Conservation (phyloP, 129 eudicot genomes). For the Ambrosia artemisiifolia region DNA sequence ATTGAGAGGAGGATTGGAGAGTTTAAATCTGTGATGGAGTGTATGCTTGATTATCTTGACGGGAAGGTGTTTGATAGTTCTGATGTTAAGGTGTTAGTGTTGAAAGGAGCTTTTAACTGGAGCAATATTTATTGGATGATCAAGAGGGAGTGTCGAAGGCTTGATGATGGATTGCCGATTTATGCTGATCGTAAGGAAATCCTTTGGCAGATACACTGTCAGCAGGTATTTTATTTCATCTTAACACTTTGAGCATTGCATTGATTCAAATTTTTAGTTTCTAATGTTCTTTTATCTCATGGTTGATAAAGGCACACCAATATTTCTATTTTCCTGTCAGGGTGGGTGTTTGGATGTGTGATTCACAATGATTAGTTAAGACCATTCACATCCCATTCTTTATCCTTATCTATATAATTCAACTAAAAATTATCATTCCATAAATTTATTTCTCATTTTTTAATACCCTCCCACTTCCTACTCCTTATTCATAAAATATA, state of each 20-base stretch:
- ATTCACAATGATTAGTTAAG: not conserved
- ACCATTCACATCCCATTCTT: too few relatives aligned
- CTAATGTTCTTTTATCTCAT: not conserved
- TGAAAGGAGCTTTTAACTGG: conserved; percentile 54
- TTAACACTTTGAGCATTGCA: not conserved
- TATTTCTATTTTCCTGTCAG: too few relatives aligned
- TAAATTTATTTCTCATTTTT: too few relatives aligned
- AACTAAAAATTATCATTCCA: too few relatives aligned
- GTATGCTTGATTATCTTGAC: conserved; percentile 47
- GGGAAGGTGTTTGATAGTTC: conserved; percentile 25
- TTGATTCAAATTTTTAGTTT: not conserved
- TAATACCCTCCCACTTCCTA: too few relatives aligned
- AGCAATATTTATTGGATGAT: conserved; percentile 43
- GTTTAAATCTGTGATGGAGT: conserved; percentile 50
- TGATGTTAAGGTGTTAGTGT: conserved; percentile 26
- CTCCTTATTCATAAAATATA: too few relatives aligned
- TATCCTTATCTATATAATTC: too few relatives aligned
- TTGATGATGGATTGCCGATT: conserved; percentile 76
- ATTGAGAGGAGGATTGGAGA: conserved; percentile 46
- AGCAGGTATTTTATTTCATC: too few relatives aligned
- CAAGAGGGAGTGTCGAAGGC: conserved; percentile 72
- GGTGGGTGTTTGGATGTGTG: not conserved
- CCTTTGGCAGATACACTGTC: conserved; percentile 13
- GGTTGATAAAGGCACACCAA: not conserved
- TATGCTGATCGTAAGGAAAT: conserved; percentile 59